Base-by-base conservation (phyloP, 805 yeast species). In the Candida odintsovae region DNA sequence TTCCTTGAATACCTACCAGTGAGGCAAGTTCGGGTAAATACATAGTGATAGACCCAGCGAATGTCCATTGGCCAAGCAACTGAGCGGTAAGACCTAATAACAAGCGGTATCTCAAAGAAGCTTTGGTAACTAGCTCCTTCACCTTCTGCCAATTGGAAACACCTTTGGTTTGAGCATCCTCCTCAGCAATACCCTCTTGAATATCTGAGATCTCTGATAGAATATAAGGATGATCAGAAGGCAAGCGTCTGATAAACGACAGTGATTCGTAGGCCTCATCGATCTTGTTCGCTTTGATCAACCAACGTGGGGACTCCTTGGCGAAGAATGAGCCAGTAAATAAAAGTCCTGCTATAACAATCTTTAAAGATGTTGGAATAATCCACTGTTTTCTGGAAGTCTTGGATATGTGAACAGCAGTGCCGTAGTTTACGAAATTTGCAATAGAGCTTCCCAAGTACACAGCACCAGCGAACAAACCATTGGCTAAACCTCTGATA, bases 61-160 rank as follows among this genome's bases (percentile, higher is more conserved):
- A 81, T n/a, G 78, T 70, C 82, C 82, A 78, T 62, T 78, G 82
- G 33, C 75, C 75, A 33, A 78, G 63, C 13, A 77, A 37, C 58
- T 77, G 83, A 31, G 72, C 66, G 46, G 59, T 49, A 29, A 69
- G 46, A 40, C 77, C 73, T 37, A 77, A 51, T 9, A 63, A 53
- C 41, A 78, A 66, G 60, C 82, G 67, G 61, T 73, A 73, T 46
- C 74, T 61, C 45, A 74, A 64, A 8, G 78, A 71, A 44, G 58
- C 65, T 29, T 65, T 67, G 6, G 55, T 23, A 33, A 72, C 46
- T 25, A 73, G 56, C 38, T 71, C 75, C 50, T 61, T 68, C 15
- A 63, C 22, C 28, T 52, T 49, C 16, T 52, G 52, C 35, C 54
- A 43, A 22, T 63, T 46, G 2, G 67, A 57, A 21, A 61, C 46